Percentiles rank a stretch among this genome's conserved stretches.
These are phyloP conservation scores for Sphaerulina populicola DNA, from an alignment of 2,329 filamentous ascomycete species.

Conservation along the genomic window DNA sequence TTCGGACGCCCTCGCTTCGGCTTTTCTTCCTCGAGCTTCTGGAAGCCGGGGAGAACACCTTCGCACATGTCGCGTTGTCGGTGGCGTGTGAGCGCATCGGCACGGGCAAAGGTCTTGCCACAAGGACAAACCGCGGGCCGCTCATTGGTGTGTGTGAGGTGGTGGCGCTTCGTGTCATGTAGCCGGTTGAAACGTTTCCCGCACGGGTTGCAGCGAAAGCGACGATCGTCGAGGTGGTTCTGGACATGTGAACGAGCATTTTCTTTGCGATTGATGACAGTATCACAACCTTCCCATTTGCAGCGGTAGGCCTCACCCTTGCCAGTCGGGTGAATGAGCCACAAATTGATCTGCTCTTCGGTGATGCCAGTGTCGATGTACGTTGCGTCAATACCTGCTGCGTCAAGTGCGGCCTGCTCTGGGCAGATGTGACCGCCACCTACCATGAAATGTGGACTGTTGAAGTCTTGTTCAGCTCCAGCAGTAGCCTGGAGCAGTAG, in stretches of 20 bases:
- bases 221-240: conserved; percentile 91
- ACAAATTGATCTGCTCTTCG: conserved; percentile 58
- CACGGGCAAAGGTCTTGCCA: conserved; percentile 86
- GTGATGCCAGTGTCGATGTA: conserved; percentile 78
- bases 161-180: conserved; percentile 92
- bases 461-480: conserved; percentile 27
- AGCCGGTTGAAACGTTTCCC: conserved; percentile 93
- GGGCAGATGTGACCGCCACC: conserved; percentile 28
- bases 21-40: conserved; percentile 50
- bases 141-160: conserved; percentile 93
- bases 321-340: conserved; percentile 42
- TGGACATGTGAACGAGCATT: conserved; percentile 99
- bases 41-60: conserved; percentile 73
- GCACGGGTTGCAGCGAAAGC: conserved; percentile 89
- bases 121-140: conserved; percentile 94
- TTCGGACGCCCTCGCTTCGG: conserved; percentile 59
- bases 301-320: conserved; percentile 42
- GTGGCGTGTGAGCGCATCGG: conserved; percentile 90
- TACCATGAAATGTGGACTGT: conserved; percentile 28
- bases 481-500: conserved; percentile 27
- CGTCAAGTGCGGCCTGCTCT: conserved; percentile 40
- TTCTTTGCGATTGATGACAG: conserved; percentile 92
- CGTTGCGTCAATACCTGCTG: conserved; percentile 44
- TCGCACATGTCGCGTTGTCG: conserved; percentile 94
- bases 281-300: conserved; percentile 62